These are phyloP conservation scores for Adansonia gregorii DNA, from an alignment of 441 rosid species.

Conservation along the genomic window DNA sequence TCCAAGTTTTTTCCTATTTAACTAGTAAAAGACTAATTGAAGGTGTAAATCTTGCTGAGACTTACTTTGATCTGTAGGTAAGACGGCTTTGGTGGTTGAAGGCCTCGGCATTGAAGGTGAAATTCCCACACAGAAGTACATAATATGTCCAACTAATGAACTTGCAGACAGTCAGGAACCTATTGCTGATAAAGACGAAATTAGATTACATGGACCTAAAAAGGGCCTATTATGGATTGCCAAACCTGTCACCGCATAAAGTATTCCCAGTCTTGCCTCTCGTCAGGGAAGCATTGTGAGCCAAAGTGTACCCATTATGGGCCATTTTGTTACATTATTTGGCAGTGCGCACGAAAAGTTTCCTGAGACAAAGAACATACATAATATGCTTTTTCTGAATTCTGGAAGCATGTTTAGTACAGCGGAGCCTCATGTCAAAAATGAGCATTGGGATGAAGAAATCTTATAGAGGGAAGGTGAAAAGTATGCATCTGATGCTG, in stretches of 20 bases:
- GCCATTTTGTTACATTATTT: conserved; percentile 66
- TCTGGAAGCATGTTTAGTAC: conserved; percentile 78
- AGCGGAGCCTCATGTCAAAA: conserved; percentile 50
- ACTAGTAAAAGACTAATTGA: too few species aligned
- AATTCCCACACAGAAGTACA: conserved; percentile 64
- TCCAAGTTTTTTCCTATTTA: too few species aligned
- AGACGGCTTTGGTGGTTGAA: conserved; percentile 77
- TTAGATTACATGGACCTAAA: conserved; percentile 60
- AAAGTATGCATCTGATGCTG: conserved; percentile 50
- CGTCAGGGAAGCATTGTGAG: conserved; percentile 68
- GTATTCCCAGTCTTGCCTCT: conserved; percentile 52
- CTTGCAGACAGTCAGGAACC: conserved; percentile 48
- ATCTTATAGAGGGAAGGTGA: conserved; percentile 57
- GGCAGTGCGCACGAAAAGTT: conserved; percentile 66
- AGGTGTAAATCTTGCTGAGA: conserved; percentile 18
- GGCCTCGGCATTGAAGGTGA: conserved; percentile 77
- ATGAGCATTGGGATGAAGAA: conserved; percentile 69
- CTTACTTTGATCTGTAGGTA: conserved; percentile 44
- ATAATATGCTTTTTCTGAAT: conserved; percentile 60
- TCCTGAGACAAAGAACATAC: conserved; percentile 55
- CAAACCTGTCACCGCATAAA: conserved; percentile 58
- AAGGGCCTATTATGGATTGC: conserved; percentile 65
- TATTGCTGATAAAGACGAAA: conserved; percentile 52
- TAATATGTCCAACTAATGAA: conserved; percentile 59
- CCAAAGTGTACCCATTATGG: conserved; percentile 59